Base-by-base conservation (phyloP, 768 basidiomycete genomes). In the Leccinum longicurvipes region DNA sequence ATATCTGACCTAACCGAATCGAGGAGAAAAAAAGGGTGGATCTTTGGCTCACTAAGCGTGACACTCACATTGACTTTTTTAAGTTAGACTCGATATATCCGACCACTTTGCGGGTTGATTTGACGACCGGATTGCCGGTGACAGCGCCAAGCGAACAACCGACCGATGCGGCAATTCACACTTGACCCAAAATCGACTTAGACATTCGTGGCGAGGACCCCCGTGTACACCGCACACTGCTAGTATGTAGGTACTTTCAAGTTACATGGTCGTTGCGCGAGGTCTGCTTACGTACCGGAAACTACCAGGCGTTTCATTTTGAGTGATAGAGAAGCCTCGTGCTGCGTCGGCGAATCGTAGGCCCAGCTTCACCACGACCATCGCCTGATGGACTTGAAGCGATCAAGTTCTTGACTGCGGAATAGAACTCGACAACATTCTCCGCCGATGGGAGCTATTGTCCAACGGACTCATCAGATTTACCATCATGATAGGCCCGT, bases 371-470 rank as follows among this genome's bases (percentile, higher is more conserved):
- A 17, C 1, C 17, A 39, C n/a, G 44, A 45, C 27, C 19, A n/a
- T 52, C 21, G 15, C 32, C 34, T 36, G n/a, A 47, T 29, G 21
- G 39, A 12, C 44, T 31, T 8, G 39, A 60, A 46, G 51, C 50
- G 60, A 61, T n/a, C 44, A 19, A 47, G 28, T 53, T 44, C 52
- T 57, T 44, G 52, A 39, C 36, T 47, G 47, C 56, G 54, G 31
- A 39, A 25, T 17, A 25, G 29, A 42, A n/a, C 6, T 15, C 36
- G 42, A 23, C 42, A 10, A 19, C 36, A 39, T 60, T 55, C 54
- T 64, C 63, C 63, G 51, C 63, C 46, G 51, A 57, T 54, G 23
- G n/a, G 39, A 42, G 24, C 21, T 27, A 44, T 32, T n/a, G 23
- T 36, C 36, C 36, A 10, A 15, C 15, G 32, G 15, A 32, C 17